phyloP scores from a whole-genome alignment of 441 rosid genomes.

The Aleurites moluccanus region DNA sequence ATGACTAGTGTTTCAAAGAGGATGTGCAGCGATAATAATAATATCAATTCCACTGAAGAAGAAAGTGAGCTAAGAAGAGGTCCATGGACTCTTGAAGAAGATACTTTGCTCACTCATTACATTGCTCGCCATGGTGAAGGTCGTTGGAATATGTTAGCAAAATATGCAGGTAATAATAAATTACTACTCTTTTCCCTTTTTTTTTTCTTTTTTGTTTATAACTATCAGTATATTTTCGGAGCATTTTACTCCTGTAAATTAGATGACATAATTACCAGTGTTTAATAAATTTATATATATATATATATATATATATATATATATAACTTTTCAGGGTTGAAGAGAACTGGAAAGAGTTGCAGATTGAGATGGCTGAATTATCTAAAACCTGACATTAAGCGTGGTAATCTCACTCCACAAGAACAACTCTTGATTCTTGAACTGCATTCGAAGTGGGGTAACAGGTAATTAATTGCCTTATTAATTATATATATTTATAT shows the following conservation, averaged over 20 bases:
- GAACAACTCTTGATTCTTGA: slow-evolving; percentile 55
- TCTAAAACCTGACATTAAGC: slow-evolving; percentile 56
- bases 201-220: no score
- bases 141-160: slow-evolving; percentile 63
- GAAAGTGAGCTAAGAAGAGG: slow-evolving; percentile 56
- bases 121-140: slow-evolving; percentile 62
- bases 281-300: no score
- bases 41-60: slow-evolving; percentile 27
- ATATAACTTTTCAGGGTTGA: slow-evolving; percentile 33
- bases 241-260: no score
- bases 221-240: no score
- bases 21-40: slow-evolving; percentile 8
- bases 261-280: no score
- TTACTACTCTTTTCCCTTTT: no score
- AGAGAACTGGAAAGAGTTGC: slow-evolving; percentile 64
- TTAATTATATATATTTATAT: not conserved
- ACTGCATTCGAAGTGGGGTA: slow-evolving; percentile 62
- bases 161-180: slow-evolving; percentile 41
- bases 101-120: slow-evolving; percentile 55
- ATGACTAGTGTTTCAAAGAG: slow-evolving; percentile 21
- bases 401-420: slow-evolving; percentile 51
- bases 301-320: no score
- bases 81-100: slow-evolving; percentile 80
- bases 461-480: slow-evolving; percentile 32
- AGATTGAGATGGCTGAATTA: slow-evolving; percentile 65